Conservation (phyloP, 2,329 filamentous ascomycete species). For the Dendrostoma leiphaemia region DNA sequence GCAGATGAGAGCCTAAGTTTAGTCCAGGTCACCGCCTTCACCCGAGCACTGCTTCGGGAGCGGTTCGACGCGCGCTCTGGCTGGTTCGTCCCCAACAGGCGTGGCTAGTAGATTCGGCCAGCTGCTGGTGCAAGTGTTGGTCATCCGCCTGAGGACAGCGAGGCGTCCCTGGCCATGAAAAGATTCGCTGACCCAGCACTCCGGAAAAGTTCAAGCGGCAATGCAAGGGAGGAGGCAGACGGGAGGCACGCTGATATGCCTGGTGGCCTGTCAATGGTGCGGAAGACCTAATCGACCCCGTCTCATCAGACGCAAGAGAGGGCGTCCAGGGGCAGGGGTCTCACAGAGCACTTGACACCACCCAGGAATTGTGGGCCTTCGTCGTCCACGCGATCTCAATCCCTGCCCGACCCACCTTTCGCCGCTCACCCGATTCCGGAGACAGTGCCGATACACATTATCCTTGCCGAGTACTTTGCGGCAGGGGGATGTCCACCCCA, state of each 20-base stretch:
- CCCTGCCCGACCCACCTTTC: conserved; percentile 12
- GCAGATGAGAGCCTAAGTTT: too few relatives aligned
- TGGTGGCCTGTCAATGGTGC: not conserved
- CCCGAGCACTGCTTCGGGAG: too few relatives aligned
- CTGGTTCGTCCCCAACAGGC: too few relatives aligned
- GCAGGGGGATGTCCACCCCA: too few relatives aligned
- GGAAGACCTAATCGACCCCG: not conserved
- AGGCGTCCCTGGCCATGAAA: too few relatives aligned
- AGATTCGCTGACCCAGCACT: not conserved
- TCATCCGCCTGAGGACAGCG: too few relatives aligned
- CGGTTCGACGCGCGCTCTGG: too few relatives aligned
- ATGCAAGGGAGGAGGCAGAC: not conserved
- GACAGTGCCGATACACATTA: not conserved
- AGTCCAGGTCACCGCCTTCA: too few relatives aligned
- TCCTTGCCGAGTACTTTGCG: too few relatives aligned
- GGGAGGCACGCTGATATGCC: not conserved
- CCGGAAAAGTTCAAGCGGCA: conserved; percentile 9
- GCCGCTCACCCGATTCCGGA: conserved; percentile 11
- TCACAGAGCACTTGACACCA: not conserved
- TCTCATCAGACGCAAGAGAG: not conserved
- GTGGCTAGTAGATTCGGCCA: too few relatives aligned
- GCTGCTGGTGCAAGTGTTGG: too few relatives aligned
- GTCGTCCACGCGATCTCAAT: conserved; percentile 17
- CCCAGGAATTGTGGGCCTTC: conserved; percentile 1
- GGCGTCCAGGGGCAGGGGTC: not conserved